Conservation (phyloP, 2,329 filamentous ascomycete species). For the Hysterium pulicare region DNA sequence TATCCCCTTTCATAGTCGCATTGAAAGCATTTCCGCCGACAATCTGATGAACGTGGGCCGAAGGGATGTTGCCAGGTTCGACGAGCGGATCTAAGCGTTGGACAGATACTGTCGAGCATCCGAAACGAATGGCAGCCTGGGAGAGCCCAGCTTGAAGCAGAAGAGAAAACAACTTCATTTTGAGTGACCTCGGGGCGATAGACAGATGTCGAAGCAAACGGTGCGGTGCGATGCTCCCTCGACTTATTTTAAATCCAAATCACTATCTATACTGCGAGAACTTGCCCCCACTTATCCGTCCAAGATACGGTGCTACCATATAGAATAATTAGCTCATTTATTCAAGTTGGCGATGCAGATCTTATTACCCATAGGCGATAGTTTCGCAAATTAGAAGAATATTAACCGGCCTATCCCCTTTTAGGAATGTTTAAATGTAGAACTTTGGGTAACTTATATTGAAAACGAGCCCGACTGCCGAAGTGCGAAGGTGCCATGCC, state of each 20-base stretch:
- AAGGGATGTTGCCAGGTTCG: conserved; percentile 13
- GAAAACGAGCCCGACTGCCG: conserved; percentile 4
- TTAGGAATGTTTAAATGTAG: no score
- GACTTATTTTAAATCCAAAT: not conserved
- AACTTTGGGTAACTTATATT: not conserved
- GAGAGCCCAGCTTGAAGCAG: conserved; percentile 9
- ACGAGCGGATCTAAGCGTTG: conserved; percentile 16
- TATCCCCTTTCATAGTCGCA: conserved; percentile 16
- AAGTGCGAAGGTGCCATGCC: conserved; percentile 3
- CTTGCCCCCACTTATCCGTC: not conserved
- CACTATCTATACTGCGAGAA: not conserved
- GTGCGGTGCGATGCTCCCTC: not conserved
- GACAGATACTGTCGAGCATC: conserved; percentile 12
- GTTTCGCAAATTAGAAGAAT: conserved; percentile 4
- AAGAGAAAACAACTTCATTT: conserved; percentile 13
- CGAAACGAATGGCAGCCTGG: conserved; percentile 15
- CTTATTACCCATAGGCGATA: conserved; percentile 5
- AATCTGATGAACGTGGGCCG: conserved; percentile 14
- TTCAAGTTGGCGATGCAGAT: conserved; percentile 6
- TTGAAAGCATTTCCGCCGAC: conserved; percentile 18
- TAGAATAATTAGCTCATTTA: conserved; percentile 4
- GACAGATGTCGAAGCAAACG: not conserved
- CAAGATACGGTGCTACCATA: not conserved
- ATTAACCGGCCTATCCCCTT: conserved; percentile 10
- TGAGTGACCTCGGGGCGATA: conserved; percentile 1